A percentile compares a stretch with the other conserved stretches of the same genome.
These are phyloP conservation scores for Epichloe coenophiala DNA, from an alignment of 2,329 filamentous ascomycete genomes.

Conservation along the genomic window DNA sequence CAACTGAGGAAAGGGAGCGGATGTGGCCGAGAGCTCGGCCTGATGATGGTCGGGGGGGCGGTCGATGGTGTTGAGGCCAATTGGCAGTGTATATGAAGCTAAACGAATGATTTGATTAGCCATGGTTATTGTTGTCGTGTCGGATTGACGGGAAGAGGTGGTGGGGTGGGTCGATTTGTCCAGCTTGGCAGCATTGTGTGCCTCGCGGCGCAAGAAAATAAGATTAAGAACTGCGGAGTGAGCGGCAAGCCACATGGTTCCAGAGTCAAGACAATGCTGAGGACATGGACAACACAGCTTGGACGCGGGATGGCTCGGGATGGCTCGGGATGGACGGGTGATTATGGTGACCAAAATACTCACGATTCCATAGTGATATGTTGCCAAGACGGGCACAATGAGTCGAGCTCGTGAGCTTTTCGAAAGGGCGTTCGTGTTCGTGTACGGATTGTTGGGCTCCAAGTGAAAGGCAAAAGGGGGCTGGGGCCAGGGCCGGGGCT, in stretches of 20 bases:
- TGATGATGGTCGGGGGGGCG: conserved; percentile 13
- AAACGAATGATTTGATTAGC: conserved; percentile 10
- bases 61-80: conserved; percentile 32
- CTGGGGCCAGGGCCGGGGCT: not conserved
- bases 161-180: not conserved
- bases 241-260: too few relatives aligned
- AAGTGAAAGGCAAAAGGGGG: not conserved
- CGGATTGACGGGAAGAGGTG: not conserved
- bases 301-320: not conserved
- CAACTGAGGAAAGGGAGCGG: conserved; percentile 39
- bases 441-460: not conserved
- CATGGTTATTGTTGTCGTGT: conserved; percentile 2
- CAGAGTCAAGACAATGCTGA: not conserved
- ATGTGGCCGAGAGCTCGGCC: conserved; percentile 31
- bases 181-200: too few relatives aligned
- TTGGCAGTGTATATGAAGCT: conserved; percentile 42
- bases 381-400: not conserved
- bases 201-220: too few relatives aligned
- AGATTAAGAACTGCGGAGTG: not conserved
- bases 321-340: not conserved
- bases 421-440: not conserved
- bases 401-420: not conserved
- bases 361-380: not conserved
- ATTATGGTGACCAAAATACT: not conserved
- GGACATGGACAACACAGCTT: not conserved